A percentile compares a stretch with the other conserved stretches of the same genome.
Conservation (phyloP, 176 grass and related monocot species). For the Miscanthus lutarioriparius region DNA sequence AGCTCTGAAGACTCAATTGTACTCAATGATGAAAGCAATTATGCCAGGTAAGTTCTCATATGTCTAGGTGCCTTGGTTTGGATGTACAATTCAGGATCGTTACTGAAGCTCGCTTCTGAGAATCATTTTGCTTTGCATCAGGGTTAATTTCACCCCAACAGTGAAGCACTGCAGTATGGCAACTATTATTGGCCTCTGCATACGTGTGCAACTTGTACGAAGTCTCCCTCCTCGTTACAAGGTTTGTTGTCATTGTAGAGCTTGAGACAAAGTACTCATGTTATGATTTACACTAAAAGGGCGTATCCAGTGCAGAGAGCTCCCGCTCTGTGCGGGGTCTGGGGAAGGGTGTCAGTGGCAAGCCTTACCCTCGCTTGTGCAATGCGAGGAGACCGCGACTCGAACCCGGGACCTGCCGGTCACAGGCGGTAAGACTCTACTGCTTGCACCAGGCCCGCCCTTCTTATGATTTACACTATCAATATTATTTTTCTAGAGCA, state of each 20-base stretch:
- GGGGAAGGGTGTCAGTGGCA: too few species aligned
- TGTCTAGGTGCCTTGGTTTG: not conserved
- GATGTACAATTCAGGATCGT: not conserved
- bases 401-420: too few species aligned
- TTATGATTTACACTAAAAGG: not conserved
- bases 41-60: slow-evolving; percentile 59
- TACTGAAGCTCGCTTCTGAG: not conserved
- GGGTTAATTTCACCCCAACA: slow-evolving; percentile 90
- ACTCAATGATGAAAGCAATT: slow-evolving; percentile 57
- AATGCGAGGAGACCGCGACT: too few species aligned
- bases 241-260: slow-evolving; percentile 35
- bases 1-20: slow-evolving; percentile 78
- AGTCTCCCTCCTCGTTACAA: slow-evolving; percentile 93
- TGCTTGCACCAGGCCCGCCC: too few species aligned
- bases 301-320: too few species aligned
- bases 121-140: slow-evolving; percentile 32
- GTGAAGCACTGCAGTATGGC: slow-evolving; percentile 93
- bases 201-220: slow-evolving; percentile 73
- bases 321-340: too few species aligned
- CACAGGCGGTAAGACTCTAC: too few species aligned
- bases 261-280: not conserved
- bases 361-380: too few species aligned
- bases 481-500: not conserved
- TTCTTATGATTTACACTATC: not conserved
- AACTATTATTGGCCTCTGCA: slow-evolving; percentile 89